Conservation (phyloP, 305 asterid species). For the Fraxinus albicans region DNA sequence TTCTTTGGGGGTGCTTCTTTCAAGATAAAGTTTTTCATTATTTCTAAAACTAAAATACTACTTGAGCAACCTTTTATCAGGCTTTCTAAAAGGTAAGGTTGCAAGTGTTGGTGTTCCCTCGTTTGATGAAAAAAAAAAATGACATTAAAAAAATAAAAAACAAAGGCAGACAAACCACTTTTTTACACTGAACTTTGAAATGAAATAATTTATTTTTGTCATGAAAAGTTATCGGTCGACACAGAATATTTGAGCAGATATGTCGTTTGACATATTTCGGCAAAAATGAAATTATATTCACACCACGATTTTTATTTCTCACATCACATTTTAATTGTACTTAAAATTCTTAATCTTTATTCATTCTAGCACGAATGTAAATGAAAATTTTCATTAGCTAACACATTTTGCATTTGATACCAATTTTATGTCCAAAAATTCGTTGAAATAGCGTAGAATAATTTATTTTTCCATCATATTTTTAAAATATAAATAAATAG, state of each 20-base stretch:
- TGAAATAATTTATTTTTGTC: background rate
- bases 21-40: background rate
- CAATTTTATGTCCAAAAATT: too few species aligned
- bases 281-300: background rate
- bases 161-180: slow-evolving; percentile 22
- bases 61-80: background rate
- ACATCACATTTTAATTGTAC: too few species aligned
- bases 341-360: too few species aligned
- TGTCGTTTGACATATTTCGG: background rate
- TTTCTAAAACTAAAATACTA: background rate
- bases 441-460: too few species aligned
- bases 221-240: slow-evolving; percentile 9
- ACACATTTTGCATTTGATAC: too few species aligned
- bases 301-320: too few species aligned
- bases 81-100: background rate
- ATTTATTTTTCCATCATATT: too few species aligned
- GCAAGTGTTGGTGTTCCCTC: background rate
- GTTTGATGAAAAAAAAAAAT: background rate
- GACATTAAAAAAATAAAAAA: background rate
- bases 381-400: too few species aligned
- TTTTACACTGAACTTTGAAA: background rate
- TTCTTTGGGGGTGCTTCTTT: background rate
- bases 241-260: slow-evolving; percentile 14
- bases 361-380: too few species aligned
- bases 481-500: too few species aligned